phyloP scores from a whole-genome alignment of 2,329 filamentous ascomycete genomes.

The Cadophora gregata region DNA sequence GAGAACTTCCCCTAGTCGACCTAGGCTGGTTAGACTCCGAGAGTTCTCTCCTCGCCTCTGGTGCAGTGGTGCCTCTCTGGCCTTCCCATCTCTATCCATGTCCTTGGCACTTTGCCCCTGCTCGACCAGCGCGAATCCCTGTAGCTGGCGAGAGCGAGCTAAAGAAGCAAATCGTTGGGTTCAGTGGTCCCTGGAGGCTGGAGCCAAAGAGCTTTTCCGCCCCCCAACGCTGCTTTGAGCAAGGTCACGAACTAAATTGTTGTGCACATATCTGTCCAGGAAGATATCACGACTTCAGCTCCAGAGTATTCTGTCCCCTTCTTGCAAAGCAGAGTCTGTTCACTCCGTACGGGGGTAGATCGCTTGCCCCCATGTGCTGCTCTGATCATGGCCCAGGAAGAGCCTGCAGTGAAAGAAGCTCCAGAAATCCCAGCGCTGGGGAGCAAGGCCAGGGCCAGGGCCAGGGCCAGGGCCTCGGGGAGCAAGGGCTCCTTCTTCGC shows the following conservation, averaged over 20 bases:
- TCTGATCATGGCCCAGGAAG: constrained; percentile 1
- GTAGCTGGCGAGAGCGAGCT: not conserved
- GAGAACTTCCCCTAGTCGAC: constrained; percentile 17
- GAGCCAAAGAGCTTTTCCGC: not conserved
- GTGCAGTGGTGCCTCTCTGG: too few species aligned
- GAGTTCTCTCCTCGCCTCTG: not conserved
- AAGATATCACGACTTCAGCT: constrained; percentile 10
- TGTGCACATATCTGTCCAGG: not conserved
- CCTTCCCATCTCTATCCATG: constrained; percentile 11
- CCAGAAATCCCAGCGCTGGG: constrained; percentile 21
- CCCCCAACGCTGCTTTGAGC: not conserved
- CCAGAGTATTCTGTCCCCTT: not conserved
- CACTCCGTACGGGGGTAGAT: not conserved
- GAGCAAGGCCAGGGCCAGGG: not conserved
- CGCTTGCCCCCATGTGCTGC: not conserved
- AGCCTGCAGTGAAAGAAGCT: constrained; percentile 8
- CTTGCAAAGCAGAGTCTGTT: not conserved
- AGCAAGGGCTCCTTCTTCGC: constrained; percentile 26
- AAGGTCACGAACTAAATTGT: not conserved
- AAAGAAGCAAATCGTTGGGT: constrained; percentile 10
- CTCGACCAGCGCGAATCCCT: not conserved
- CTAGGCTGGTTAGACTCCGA: constrained; percentile 11
- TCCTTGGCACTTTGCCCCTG: constrained; percentile 2
- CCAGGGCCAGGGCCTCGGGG: constrained; percentile 19
- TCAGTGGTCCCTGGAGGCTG: not conserved